Base-by-base conservation (phyloP, 805 yeast genomes). In the Wickerhamomyces pijperi region DNA sequence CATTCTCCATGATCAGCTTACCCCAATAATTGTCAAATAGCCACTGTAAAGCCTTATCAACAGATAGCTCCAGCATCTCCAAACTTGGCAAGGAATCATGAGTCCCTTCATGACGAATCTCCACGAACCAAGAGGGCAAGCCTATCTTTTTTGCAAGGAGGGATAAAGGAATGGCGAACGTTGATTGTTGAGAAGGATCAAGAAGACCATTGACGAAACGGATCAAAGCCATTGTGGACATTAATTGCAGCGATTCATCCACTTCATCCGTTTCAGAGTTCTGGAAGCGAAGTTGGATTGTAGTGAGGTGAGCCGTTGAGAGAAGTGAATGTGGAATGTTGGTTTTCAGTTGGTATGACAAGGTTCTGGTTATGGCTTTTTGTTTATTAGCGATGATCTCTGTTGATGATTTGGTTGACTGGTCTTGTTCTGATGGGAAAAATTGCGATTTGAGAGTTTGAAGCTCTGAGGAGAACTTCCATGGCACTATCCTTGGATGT, bases 161-260 rank as follows among this genome's bases (percentile, higher is more conserved):
- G 45, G 82, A 81, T 48, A 92, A 61, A 5, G 97, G 88, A 14
- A 82, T 72, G 0, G 95, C 96, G 53, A 63, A 79, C 34, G 68
- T 72, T 1, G 87, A 74, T 49, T 78, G 83, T 58, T 92, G 98
- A 36, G 71, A 71, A 0, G 94, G 92, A 56, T 92, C 98, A 29
- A 92, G 59, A 3, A 86, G 58, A 2, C 97, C 97, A 58, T 92
- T 92, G 19, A 92, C 97, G 60, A 90, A 86, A 42, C 94, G 65
- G 20, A 86, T 78, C 12, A 88, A 51, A 0, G 86, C 74, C 83
- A 82, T 78, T 0, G 87, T 42, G 1, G 42, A 28, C 19, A 29
- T 36, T 4, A 36, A 33, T 11, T 44, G 35, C 3, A 46, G 35
- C 9, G 44, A 15, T 19, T 28, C 21, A 6, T 28, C 13, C 16